These are phyloP conservation scores for Apiospora rasikravindrae DNA, from an alignment of 2,329 filamentous ascomycete species.

Conservation along the genomic window DNA sequence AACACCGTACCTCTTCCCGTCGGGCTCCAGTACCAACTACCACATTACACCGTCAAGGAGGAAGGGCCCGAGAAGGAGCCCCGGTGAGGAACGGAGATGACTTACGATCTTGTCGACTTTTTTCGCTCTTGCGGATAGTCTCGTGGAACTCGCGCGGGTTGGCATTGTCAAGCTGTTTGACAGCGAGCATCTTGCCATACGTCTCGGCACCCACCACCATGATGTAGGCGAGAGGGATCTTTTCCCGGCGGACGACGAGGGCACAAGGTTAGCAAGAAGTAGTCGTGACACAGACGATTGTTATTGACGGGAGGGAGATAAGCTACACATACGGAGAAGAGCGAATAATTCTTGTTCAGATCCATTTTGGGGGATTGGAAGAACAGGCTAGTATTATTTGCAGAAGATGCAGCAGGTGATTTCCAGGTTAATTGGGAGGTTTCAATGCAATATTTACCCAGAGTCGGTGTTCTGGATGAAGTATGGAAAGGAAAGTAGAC, in stretches of 20 bases:
- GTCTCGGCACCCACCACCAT: neutral
- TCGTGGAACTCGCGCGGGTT: slow-evolving; percentile 18
- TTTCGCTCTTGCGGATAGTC: neutral
- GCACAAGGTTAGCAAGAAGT: neutral
- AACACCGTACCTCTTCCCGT: neutral
- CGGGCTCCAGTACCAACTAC: neutral
- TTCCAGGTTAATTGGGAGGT: neutral
- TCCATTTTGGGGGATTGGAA: neutral
- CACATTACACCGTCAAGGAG: neutral
- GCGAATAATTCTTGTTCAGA: slow-evolving; percentile 19
- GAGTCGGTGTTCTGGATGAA: neutral
- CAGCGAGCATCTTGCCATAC: slow-evolving; percentile 1
- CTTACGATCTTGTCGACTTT: slow-evolving; percentile 16
- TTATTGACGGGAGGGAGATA: neutral
- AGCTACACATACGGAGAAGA: slow-evolving; percentile 16
- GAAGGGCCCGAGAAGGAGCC: neutral
- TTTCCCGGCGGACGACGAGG: neutral
- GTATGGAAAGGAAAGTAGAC: neutral
- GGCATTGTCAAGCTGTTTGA: neutral
- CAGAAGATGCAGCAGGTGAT: neutral
- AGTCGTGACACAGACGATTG: neutral
- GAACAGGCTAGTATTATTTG: neutral
- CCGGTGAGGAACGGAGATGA: neutral
- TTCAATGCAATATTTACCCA: neutral
- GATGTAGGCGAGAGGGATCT: slow-evolving; percentile 9